Evolutionary conservation across 1,284 basidiomycete genomes (phyloP).

Genomic region (Volvariella volvacea): DNA sequence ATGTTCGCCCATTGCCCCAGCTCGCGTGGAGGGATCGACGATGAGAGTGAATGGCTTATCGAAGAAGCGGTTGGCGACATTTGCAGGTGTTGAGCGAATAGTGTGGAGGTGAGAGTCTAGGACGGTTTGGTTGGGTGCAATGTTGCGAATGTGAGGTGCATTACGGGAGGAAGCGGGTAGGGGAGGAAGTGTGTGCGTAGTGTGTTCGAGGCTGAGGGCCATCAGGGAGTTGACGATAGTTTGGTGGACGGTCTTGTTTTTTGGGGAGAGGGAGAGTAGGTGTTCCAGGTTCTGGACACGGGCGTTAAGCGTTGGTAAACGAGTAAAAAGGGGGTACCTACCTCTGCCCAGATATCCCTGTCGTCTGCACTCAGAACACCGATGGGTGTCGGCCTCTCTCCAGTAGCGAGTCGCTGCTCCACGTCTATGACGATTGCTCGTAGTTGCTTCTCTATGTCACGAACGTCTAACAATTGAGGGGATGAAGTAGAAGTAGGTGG

Average conservation of each 20-base stretch:
- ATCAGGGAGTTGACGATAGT: slow-evolving; percentile 75
- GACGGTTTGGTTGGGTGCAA: slow-evolving; percentile 23
- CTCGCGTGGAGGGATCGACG: slow-evolving; percentile 82
- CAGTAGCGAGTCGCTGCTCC: slow-evolving; percentile 37
- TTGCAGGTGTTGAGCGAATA: slow-evolving; percentile 57
- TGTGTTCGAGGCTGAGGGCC: slow-evolving; percentile 63
- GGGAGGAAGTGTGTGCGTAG: slow-evolving; percentile 42
- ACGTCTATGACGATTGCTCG: slow-evolving; percentile 70
- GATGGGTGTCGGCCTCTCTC: slow-evolving; percentile 55
- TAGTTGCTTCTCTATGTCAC: slow-evolving; percentile 65
- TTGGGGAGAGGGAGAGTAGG: slow-evolving; percentile 60
- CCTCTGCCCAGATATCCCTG: slow-evolving; percentile 80
- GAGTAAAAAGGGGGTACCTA: slow-evolving; percentile 25
- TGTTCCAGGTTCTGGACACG: slow-evolving; percentile 60
- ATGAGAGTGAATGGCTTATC: slow-evolving; percentile 86
- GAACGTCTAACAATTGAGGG: slow-evolving; percentile 29
- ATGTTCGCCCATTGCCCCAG: slow-evolving; percentile 90
- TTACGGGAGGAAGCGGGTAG: slow-evolving; percentile 18
- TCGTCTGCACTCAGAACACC: slow-evolving; percentile 77
- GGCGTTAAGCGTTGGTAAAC: slow-evolving; percentile 8
- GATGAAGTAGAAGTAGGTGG: slow-evolving; percentile 14
- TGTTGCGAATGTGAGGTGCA: slow-evolving; percentile 28
- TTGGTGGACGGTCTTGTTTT: slow-evolving; percentile 55
- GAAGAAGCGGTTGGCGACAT: slow-evolving; percentile 84
- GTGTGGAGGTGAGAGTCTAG: slow-evolving; percentile 80